Conservation (phyloP, 257 asterid genomes). For the Fraxinus quadrangulata region DNA sequence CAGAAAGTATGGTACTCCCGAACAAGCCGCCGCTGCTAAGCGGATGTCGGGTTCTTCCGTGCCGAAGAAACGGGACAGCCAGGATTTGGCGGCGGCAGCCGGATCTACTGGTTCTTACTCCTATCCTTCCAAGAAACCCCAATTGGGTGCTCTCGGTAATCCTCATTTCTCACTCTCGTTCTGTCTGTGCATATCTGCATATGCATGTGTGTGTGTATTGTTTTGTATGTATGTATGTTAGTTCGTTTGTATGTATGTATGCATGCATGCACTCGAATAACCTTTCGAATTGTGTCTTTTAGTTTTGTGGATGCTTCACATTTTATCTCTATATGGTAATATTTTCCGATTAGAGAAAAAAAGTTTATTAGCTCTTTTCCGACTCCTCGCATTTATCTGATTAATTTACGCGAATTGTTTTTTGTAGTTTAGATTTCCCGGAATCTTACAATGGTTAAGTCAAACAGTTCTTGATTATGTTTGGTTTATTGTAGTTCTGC, state of each 20-base stretch:
- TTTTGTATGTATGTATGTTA: neutral
- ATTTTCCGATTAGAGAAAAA: neutral
- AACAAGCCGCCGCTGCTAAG: conserved; percentile 57
- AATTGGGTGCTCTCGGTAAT: neutral
- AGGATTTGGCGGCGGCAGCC: conserved; percentile 13
- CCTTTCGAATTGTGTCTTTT: neutral
- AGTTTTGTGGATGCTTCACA: neutral
- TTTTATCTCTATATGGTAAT: neutral
- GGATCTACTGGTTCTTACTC: conserved; percentile 3
- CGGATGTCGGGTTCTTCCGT: conserved; percentile 36
- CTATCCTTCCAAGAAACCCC: neutral
- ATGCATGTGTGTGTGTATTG: neutral
- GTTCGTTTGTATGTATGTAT: neutral
- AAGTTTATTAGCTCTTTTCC: neutral
- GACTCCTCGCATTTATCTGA: neutral
- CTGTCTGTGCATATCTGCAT: neutral
- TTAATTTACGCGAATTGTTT: neutral
- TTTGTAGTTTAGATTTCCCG: neutral
- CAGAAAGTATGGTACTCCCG: conserved; percentile 50
- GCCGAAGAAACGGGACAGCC: neutral
- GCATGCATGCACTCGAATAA: neutral
- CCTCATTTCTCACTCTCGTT: neutral
- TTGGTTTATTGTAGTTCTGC: neutral
- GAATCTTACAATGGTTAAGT: neutral
- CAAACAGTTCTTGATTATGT: neutral